Evolutionary conservation across 2,329 filamentous ascomycete genomes (phyloP), one percentile per base, ranked within the genome.

Genomic region (Calonectria crousiana): DNA sequence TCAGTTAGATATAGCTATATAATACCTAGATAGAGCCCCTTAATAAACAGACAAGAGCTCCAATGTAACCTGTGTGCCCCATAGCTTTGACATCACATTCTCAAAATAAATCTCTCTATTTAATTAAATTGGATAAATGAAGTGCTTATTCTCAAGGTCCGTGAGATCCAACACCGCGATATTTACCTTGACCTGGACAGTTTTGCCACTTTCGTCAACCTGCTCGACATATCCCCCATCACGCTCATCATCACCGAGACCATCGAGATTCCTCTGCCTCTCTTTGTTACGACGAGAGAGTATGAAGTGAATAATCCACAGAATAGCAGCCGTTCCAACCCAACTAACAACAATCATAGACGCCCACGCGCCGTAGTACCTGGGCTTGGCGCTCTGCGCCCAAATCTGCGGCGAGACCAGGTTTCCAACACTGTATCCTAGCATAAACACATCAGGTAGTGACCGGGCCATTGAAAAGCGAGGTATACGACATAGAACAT

Each of bases 401-500:
- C 82, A 86, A 4, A 86, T 82, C 71, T 86, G 84, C 1, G 84
- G 84, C 1, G 82, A 83, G 2, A 85, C 79, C 9, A 86, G 81
- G 36, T 84, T 85, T 4, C 81, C 80, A 1, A 84, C 72, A 13
- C 82, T 81, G 13, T 84, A 84, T 0, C 84, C 86, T 0, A 85
- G 73, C 78, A 85, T 84, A 64, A 85, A 85, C 78, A 86, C 80
- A 87, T 85, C 6, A 84, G 78, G 44, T 84, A 86, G 62, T 85
- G 82, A 0, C 84, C 84, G 0, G 85, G 85, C 71, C 80, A 79
- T 74, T 85, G 84, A 2, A 80, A 82, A 1, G 82, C 79, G 28
- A 85, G 74, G 60, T 85, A 86, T 1, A 84, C 85, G 60, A 84
- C 83, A 44, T 86, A 86, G 77, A 86, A 86, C 28, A 86, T 80